These are phyloP conservation scores for Aureobasidium melanogenum DNA, from an alignment of 2,329 filamentous ascomycete genomes.

Conservation along the genomic window DNA sequence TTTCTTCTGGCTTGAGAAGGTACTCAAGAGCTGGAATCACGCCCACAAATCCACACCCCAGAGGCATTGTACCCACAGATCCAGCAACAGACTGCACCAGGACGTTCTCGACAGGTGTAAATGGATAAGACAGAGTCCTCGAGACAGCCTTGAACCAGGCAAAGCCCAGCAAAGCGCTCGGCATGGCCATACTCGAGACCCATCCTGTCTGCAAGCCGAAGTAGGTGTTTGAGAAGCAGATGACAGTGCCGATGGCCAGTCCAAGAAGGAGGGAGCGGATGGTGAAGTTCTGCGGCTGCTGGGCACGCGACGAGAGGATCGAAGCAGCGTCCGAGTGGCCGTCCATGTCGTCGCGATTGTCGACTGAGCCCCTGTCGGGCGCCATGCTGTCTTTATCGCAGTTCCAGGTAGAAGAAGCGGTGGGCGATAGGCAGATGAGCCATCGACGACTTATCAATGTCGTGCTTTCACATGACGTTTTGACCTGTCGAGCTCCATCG, in stretches of 20 bases:
- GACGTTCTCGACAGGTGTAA: constrained; percentile 93
- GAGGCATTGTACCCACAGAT: constrained; percentile 90
- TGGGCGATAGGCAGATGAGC: not conserved
- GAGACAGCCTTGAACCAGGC: constrained; percentile 80
- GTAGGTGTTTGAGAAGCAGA: constrained; percentile 96
- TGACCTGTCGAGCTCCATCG: not conserved
- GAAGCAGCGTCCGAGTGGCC: constrained; percentile 8
- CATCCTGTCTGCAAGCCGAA: constrained; percentile 91
- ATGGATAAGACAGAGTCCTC: constrained; percentile 65
- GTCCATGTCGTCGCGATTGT: constrained; percentile 6
- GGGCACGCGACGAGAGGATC: constrained; percentile 22
- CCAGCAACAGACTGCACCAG: constrained; percentile 93
- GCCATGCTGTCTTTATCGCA: constrained; percentile 21
- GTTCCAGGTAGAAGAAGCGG: not conserved
- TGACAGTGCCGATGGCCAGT: constrained; percentile 74
- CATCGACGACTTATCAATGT: constrained; percentile 2
- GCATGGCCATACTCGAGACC: constrained; percentile 92
- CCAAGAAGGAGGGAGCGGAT: constrained; percentile 71
- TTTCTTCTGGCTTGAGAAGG: constrained; percentile 65
- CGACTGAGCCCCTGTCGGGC: constrained; percentile 24
- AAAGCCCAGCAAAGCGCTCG: constrained; percentile 86
- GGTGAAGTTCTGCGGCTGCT: constrained; percentile 65
- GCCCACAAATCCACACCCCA: constrained; percentile 91
- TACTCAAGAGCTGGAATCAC: constrained; percentile 91
- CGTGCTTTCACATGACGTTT: constrained; percentile 11